Conservation (phyloP, 2,329 filamentous ascomycete species). For the Zalaria obscura region DNA sequence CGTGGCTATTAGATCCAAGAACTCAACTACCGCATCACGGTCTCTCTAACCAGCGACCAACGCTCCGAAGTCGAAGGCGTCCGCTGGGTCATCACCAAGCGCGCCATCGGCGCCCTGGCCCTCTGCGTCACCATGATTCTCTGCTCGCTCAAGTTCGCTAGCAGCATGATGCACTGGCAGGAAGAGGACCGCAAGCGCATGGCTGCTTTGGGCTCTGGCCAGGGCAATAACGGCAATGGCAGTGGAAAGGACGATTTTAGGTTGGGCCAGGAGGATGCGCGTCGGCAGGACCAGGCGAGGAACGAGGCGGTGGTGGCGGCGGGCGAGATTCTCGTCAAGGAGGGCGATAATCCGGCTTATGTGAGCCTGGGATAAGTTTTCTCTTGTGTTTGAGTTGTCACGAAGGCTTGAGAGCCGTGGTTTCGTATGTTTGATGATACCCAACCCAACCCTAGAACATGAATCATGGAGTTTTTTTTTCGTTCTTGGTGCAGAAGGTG, state of each 20-base stretch:
- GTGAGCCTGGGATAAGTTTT: slow-evolving; percentile 15
- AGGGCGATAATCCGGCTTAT: slow-evolving; percentile 18
- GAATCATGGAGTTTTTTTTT: too few relatives aligned
- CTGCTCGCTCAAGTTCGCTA: slow-evolving; percentile 23
- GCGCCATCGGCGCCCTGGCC: slow-evolving; percentile 47
- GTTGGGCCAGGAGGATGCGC: too few relatives aligned
- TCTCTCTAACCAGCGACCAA: slow-evolving; percentile 74
- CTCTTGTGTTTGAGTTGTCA: not conserved
- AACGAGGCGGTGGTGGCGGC: not conserved
- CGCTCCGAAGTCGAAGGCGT: slow-evolving; percentile 86
- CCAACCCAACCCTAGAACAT: too few relatives aligned
- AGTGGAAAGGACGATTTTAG: not conserved
- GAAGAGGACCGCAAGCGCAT: slow-evolving; percentile 24
- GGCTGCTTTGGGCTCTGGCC: slow-evolving; percentile 4
- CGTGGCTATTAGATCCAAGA: slow-evolving; percentile 65
- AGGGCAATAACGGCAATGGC: not conserved
- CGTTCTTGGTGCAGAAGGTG: too few relatives aligned
- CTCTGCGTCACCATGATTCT: slow-evolving; percentile 31
- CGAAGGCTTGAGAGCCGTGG: too few relatives aligned
- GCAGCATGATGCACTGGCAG: slow-evolving; percentile 23
- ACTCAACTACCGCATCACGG: slow-evolving; percentile 91
- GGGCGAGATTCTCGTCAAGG: slow-evolving; percentile 16
- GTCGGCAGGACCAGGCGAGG: not conserved
- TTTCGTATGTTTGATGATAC: too few relatives aligned
- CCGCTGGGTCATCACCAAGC: slow-evolving; percentile 64